phyloP scores from a whole-genome alignment of 1,139 yeast species.

The Candida tropicalis region DNA sequence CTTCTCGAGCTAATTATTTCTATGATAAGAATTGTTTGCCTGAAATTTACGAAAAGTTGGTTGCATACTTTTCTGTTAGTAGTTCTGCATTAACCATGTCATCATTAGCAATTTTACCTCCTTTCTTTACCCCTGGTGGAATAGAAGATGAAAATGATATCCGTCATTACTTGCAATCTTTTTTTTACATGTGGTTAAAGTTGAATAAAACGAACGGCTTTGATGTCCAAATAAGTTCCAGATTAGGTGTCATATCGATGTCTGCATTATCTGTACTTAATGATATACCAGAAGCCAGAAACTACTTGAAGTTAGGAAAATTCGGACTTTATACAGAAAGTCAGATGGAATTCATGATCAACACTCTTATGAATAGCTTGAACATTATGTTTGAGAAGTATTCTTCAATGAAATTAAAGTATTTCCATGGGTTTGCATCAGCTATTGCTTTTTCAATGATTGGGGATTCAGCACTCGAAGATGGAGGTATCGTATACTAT shows the following conservation, averaged over 20 bases:
- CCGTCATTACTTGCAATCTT: constrained; percentile 60
- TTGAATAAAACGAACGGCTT: constrained; percentile 58
- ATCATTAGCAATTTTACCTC: constrained; percentile 59
- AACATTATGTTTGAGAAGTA: constrained; percentile 47
- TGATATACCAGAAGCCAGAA: constrained; percentile 23
- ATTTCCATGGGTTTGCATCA: constrained; percentile 62
- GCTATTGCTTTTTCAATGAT: constrained; percentile 66
- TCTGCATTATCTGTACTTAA: constrained; percentile 41
- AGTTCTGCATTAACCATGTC: constrained; percentile 63
- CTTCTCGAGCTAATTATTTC: constrained; percentile 50
- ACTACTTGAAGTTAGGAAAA: constrained; percentile 22
- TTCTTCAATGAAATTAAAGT: constrained; percentile 40
- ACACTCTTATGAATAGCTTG: constrained; percentile 56
- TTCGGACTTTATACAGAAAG: constrained; percentile 65
- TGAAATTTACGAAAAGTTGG: constrained; percentile 36
- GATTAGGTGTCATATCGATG: constrained; percentile 65
- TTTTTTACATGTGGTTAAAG: constrained; percentile 76
- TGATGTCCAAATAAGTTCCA: constrained; percentile 67
- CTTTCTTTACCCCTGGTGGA: constrained; percentile 27
- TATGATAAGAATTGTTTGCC: constrained; percentile 44
- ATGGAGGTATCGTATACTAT: constrained; percentile 54
- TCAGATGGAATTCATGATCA: constrained; percentile 63
- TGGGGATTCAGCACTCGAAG: constrained; percentile 44
- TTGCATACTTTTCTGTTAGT: constrained; percentile 55
- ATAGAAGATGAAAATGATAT: constrained; percentile 37